phyloP scores from a whole-genome alignment of 306 rosid genomes.

The Acmispon strigosus region DNA sequence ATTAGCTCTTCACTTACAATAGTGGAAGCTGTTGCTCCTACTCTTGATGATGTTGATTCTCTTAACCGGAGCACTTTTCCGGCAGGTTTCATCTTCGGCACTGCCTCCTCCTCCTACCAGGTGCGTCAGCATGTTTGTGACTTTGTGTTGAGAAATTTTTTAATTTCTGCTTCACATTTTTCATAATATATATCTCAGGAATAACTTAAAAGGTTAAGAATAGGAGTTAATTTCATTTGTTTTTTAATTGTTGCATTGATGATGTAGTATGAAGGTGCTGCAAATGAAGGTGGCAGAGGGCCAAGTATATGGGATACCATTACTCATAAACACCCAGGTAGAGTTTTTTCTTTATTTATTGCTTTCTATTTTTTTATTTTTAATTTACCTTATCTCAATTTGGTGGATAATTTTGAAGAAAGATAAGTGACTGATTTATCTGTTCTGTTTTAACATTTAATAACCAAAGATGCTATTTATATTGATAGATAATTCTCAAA shows the following conservation, averaged over 20 bases:
- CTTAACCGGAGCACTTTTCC: conserved; percentile 25
- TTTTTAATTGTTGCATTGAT: background rate
- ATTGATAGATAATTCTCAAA: too few species aligned
- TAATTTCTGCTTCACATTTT: too few species aligned
- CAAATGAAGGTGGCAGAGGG: conserved; percentile 29
- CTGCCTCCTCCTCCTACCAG: conserved; percentile 31
- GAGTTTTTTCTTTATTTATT: background rate
- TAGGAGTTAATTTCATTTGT: background rate
- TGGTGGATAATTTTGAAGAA: too few species aligned
- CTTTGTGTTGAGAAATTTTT: too few species aligned
- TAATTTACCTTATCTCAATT: too few species aligned
- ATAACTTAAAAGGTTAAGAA: background rate
- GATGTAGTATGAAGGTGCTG: conserved; percentile 32
- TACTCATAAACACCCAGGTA: conserved; percentile 27
- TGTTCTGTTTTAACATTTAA: too few species aligned
- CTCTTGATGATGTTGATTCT: conserved; percentile 7
- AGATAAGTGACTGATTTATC: too few species aligned
- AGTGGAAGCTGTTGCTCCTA: background rate
- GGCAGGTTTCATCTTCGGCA: conserved; percentile 26
- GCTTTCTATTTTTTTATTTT: too few species aligned
- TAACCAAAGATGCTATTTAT: too few species aligned
- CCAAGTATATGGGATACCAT: conserved; percentile 24
- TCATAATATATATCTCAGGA: too few species aligned
- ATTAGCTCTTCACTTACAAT: background rate
- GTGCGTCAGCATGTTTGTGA: background rate